Percentiles rank a stretch among this genome's conserved stretches.
phyloP scores from a whole-genome alignment of 495 filamentous ascomycete species.

The Amorphotheca resinae region DNA sequence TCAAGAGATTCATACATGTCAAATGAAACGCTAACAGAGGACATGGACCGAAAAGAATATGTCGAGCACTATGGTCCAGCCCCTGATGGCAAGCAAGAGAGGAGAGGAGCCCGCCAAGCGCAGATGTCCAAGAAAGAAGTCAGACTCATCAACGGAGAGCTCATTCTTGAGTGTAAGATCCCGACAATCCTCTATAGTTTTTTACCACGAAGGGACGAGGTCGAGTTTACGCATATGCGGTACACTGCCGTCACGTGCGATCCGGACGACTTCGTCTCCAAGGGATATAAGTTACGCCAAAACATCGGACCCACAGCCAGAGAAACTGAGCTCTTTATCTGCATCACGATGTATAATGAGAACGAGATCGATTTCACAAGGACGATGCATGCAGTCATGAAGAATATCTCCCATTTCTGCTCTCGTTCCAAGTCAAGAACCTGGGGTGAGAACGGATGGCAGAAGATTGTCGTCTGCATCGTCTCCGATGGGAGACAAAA shows the following conservation, averaged over 20 bases:
- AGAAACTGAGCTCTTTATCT: slow-evolving; percentile 98
- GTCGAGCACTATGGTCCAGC: slow-evolving; percentile 75
- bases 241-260: slow-evolving; percentile 99
- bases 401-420: slow-evolving; percentile 94
- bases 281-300: slow-evolving; percentile 92
- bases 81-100: slow-evolving; percentile 71
- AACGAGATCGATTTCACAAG: slow-evolving; percentile 91
- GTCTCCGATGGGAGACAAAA: slow-evolving; percentile 90
- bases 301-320: slow-evolving; percentile 74
- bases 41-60: slow-evolving; percentile 33
- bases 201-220: slow-evolving; percentile 77
- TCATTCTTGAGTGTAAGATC: slow-evolving; percentile 97
- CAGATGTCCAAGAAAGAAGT: slow-evolving; percentile 93
- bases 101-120: slow-evolving; percentile 69
- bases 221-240: slow-evolving; percentile 99
- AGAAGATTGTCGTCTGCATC: slow-evolving; percentile 98
- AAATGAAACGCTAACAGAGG: slow-evolving; percentile 42
- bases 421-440: slow-evolving; percentile 82
- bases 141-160: slow-evolving; percentile 87
- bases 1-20: slow-evolving; percentile 49
- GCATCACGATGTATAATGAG: slow-evolving; percentile 99
- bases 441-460: slow-evolving; percentile 96
- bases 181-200: slow-evolving; percentile 96
- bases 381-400: slow-evolving; percentile 98
- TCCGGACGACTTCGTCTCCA: slow-evolving; percentile 80